Evolutionary conservation across 2,329 filamentous ascomycete species (phyloP).

Genomic region (Monosporascus sp.): DNA sequence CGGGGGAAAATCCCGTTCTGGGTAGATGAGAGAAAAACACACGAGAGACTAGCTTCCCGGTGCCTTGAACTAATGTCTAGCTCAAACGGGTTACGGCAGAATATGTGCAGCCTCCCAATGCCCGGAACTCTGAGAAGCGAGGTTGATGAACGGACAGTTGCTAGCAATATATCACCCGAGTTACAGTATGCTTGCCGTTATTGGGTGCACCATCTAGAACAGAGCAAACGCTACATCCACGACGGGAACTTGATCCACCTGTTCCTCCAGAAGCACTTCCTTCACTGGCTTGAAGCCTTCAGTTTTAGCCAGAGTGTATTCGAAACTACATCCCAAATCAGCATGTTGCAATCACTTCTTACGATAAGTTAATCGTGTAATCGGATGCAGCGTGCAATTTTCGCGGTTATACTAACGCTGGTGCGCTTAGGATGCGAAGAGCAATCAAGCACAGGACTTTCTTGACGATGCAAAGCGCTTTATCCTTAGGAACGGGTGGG

Average conservation of each 20-base stretch:
- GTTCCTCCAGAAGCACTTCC: not conserved
- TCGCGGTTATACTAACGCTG: too few species aligned
- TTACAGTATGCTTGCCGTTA: not conserved
- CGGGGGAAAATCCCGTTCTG: too few species aligned
- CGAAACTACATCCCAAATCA: not conserved
- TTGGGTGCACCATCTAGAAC: not conserved
- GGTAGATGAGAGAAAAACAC: not conserved
- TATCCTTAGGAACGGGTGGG: not conserved
- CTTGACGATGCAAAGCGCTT: not conserved
- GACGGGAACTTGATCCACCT: not conserved
- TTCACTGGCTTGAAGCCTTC: not conserved
- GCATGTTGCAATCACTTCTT: not conserved
- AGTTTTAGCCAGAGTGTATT: not conserved
- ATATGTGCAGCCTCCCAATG: not conserved
- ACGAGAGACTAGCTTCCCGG: not conserved
- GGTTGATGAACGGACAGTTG: not conserved
- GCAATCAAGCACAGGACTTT: not conserved
- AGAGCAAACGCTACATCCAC: not conserved
- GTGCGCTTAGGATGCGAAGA: not conserved
- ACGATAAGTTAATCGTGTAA: not conserved
- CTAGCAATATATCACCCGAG: not conserved
- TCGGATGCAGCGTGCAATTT: not conserved
- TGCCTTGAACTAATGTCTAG: not conserved
- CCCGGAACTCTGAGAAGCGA: not conserved
- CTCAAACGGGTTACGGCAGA: not conserved